Evolutionary conservation across 225 moss, liverwort and hornwort species (phyloP).

Genomic region (Polytrichum formosum): DNA sequence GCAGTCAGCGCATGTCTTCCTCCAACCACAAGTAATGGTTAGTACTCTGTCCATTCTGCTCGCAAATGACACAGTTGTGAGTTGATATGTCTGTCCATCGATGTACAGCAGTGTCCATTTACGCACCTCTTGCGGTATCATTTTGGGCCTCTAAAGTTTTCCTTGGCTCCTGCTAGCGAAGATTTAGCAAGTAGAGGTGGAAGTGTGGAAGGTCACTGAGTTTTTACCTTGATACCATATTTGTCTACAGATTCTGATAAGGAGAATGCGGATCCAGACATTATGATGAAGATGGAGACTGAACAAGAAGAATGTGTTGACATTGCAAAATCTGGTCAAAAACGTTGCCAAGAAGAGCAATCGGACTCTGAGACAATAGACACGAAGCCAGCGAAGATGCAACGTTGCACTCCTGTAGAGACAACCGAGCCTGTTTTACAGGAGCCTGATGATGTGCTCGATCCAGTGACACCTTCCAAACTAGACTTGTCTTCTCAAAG

Average conservation of each 20-base stretch:
- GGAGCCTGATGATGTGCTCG: constrained; percentile 1
- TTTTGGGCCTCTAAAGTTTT: no score
- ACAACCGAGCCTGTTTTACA: neutral
- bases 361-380: constrained; percentile 12
- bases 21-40: neutral
- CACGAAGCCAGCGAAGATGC: constrained; percentile 18
- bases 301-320: constrained; percentile 17
- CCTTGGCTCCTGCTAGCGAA: no score
- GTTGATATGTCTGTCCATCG: no score
- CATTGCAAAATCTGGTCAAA: constrained; percentile 13
- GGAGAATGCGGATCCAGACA: constrained; percentile 20
- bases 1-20: neutral
- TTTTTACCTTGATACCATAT: no score
- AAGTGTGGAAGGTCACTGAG: no score
- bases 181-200: no score
- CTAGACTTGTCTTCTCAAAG: neutral
- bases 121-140: no score
- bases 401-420: constrained; percentile 9
- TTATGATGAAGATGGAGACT: neutral
- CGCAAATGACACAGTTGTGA: no score
- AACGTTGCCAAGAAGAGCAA: constrained; percentile 22
- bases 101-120: no score
- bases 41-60: no score
- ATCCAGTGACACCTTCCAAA: neutral
- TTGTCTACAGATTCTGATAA: constrained; percentile 10